phyloP scores from a whole-genome alignment of 2,329 filamentous ascomycete species.

The Capronia coronata region DNA sequence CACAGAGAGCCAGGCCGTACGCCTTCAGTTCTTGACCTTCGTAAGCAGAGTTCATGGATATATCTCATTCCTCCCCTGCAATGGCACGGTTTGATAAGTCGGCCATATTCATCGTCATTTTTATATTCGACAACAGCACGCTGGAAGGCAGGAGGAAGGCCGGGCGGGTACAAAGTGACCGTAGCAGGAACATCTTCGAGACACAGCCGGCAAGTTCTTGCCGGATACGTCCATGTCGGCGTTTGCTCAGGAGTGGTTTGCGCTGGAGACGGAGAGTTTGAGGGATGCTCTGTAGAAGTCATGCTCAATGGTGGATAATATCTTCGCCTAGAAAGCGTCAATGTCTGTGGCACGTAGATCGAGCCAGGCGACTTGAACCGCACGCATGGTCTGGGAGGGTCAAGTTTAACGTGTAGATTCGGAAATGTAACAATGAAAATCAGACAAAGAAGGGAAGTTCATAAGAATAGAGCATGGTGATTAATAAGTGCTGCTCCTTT shows the following conservation, averaged over 20 bases:
- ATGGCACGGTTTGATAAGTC: constrained; percentile 80
- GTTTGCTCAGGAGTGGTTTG: constrained; percentile 2
- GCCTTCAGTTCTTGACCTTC: constrained; percentile 71
- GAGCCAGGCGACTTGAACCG: not conserved
- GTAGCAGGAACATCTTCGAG: constrained; percentile 63
- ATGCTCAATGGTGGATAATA: not conserved
- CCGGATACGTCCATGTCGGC: constrained; percentile 48
- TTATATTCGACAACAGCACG: constrained; percentile 59
- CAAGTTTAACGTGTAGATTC: not conserved
- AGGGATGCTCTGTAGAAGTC: constrained; percentile 7
- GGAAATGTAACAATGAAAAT: not conserved
- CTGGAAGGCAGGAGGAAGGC: constrained; percentile 52
- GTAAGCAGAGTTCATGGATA: constrained; percentile 85
- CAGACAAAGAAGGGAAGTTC: not conserved
- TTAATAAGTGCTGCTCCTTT: no score
- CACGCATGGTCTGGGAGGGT: constrained; percentile 6
- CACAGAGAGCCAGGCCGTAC: constrained; percentile 38
- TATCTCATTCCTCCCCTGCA: constrained; percentile 92
- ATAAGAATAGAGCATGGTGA: not conserved
- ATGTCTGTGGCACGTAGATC: not conserved
- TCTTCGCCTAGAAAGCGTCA: constrained; percentile 1
- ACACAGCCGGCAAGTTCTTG: constrained; percentile 82
- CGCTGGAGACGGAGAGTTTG: not conserved
- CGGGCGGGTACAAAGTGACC: constrained; percentile 50
- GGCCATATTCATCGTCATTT: constrained; percentile 64